A percentile compares a stretch with the other conserved stretches of the same genome.
phyloP scores from a whole-genome alignment of 2,329 filamentous ascomycete genomes.

The Ophiostoma perfectum region DNA sequence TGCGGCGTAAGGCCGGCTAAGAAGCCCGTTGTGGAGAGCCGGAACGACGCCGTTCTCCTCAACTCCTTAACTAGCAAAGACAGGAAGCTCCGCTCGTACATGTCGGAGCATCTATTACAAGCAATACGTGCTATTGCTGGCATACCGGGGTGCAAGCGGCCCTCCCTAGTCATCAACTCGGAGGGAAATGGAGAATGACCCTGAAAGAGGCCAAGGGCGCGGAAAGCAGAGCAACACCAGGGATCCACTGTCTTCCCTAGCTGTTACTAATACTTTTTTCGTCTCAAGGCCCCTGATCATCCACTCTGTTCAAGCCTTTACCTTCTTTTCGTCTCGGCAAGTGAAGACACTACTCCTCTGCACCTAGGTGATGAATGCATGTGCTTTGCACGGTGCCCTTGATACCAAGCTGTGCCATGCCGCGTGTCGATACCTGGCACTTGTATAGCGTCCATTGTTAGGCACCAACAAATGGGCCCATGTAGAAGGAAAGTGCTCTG shows the following conservation, averaged over 20 bases:
- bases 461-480: background rate
- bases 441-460: background rate
- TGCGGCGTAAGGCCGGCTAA: background rate
- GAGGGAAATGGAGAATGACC: background rate
- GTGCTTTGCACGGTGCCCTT: no score
- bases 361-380: background rate
- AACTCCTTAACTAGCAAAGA: background rate
- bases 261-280: background rate
- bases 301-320: no score
- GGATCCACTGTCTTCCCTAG: background rate
- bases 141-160: no score
- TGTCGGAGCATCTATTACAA: background rate
- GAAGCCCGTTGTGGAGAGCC: background rate
- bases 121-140: no score
- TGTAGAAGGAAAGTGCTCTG: background rate
- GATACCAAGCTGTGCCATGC: background rate
- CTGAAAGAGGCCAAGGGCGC: background rate
- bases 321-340: no score
- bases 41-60: background rate
- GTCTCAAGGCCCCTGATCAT: background rate
- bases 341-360: no score
- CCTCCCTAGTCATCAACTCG: background rate
- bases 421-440: background rate
- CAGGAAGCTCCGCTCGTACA: background rate
- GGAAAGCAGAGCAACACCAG: background rate